Evolutionary conservation across 441 rosid genomes (phyloP), one percentile per base, ranked within the genome.

Genomic region (Viola pubescens): DNA sequence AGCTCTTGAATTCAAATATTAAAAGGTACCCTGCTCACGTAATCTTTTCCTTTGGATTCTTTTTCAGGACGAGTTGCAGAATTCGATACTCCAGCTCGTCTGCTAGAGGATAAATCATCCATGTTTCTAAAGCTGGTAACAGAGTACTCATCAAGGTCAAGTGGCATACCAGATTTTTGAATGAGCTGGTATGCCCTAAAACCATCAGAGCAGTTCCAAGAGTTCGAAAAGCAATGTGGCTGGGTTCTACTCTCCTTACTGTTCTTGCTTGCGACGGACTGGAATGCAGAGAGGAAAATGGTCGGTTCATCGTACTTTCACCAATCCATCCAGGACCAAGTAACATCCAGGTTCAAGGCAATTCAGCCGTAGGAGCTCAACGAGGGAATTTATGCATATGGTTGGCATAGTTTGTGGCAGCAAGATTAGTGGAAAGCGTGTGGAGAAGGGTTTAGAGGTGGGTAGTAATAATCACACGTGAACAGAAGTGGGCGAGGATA

Each of bases 61-160:
- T 39, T 75, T 81, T 70, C 84, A 94, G 99, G 99, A 56, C 83
- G 86, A 79, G 90, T 82, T 56, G 91, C 97, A 40, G 99, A 94
- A 78, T 94, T 88, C 67, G 98, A 94, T 76, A 77, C 92, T 55
- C 99, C 99, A 6, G 58, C 56, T 0, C 73, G 81, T 59, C 89
- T 94, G 42, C 67, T 94, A 59, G 99, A 94, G 76, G 97, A 94
- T 64, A 91, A 88, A 77, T 77, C 97, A 59, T 88, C 99, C 39
- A 87, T 91, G 98, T 94, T 94, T 69, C 76, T 85, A 46, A 94
- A 94, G 87, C 71, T 94, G 70, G 99, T 94, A 56, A 80, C 85
- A 0, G 99, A 91, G 70, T 91, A 94, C 65, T 91, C 98, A 3
- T 81, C 98, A 69, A 91, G 99, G 75, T 94, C 99, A 59, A 87